Evolutionary conservation across 2,329 filamentous ascomycete genomes (phyloP).

Genomic region (Fusarium marasasianum): DNA sequence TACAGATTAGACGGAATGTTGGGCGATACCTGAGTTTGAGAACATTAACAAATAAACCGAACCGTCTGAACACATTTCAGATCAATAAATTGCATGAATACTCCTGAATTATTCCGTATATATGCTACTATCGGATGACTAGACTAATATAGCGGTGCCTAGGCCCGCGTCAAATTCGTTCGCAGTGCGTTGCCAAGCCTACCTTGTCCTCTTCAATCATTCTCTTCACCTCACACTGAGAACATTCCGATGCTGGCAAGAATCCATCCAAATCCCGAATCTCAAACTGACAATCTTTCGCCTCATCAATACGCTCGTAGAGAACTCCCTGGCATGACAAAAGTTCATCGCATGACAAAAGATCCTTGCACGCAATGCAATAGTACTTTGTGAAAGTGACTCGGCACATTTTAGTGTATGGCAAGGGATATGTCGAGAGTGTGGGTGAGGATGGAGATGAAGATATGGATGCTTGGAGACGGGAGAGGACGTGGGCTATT

Average conservation of each 20-base stretch:
- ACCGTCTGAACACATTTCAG: not conserved
- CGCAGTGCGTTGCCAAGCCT: not conserved
- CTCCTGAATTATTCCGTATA: too few species aligned
- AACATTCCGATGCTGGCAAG: not conserved
- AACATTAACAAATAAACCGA: accelerated
- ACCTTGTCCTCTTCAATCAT: not conserved
- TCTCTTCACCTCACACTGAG: not conserved
- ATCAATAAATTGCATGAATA: accelerated
- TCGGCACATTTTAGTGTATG: not conserved
- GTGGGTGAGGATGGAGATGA: too few species aligned
- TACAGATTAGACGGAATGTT: constrained; percentile 1
- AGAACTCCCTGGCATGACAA: not conserved
- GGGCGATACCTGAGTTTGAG: not conserved
- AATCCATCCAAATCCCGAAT: not conserved
- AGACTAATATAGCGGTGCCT: too few species aligned
- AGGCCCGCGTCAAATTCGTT: not conserved
- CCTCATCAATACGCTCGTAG: not conserved
- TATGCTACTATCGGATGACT: too few species aligned
- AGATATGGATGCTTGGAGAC: too few species aligned
- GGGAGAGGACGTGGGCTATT: accelerated
- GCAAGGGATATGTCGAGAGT: too few species aligned
- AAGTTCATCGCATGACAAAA: not conserved
- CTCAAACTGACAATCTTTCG: not conserved
- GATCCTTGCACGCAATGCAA: not conserved
- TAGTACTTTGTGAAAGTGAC: not conserved